These are phyloP conservation scores for Venturia asperata DNA, from an alignment of 2,329 filamentous ascomycete genomes.

Conservation along the genomic window DNA sequence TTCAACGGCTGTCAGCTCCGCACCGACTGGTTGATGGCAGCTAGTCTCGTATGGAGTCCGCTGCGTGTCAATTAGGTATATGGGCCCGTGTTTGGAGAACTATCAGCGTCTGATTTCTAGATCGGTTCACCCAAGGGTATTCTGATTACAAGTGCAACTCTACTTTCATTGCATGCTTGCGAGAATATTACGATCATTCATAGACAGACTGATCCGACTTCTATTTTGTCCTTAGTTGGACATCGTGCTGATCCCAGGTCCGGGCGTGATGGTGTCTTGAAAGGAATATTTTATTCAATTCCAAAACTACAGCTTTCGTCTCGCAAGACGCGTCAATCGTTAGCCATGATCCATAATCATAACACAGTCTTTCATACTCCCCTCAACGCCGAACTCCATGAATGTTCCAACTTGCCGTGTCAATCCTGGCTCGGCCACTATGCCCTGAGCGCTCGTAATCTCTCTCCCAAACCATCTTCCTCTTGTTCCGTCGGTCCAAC, in stretches of 20 bases:
- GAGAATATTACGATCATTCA: not conserved
- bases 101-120: not conserved
- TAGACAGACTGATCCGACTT: not conserved
- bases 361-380: conserved; percentile 12
- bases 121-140: not conserved
- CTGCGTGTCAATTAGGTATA: not conserved
- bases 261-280: not conserved
- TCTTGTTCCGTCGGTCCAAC: conserved; percentile 67
- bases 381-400: not conserved
- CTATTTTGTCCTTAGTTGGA: not conserved
- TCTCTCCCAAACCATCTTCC: conserved; percentile 63
- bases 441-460: conserved; percentile 46
- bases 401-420: not conserved
- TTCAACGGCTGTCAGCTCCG: not conserved
- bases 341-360: conserved; percentile 5
- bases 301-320: not conserved
- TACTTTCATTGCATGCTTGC: not conserved
- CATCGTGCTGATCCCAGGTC: not conserved
- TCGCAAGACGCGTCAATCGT: not conserved
- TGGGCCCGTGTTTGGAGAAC: not conserved
- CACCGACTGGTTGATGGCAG: not conserved
- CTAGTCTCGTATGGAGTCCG: not conserved
- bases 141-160: not conserved
- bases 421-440: not conserved
- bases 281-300: not conserved